Conservation (phyloP, 345 rosid genomes). For the Populus euphratica region DNA sequence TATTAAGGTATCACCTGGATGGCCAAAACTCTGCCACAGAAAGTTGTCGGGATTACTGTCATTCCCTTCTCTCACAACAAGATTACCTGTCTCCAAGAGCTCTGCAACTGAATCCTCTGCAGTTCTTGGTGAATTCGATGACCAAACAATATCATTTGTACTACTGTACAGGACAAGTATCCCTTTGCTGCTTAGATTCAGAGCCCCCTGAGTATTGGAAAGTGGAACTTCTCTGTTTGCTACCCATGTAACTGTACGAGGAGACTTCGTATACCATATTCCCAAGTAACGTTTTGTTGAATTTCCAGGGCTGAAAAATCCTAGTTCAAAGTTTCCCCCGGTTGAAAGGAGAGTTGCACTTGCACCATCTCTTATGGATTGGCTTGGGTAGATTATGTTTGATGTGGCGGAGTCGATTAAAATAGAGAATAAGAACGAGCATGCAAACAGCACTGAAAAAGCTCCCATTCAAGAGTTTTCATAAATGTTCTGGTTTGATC, state of each 20-base stretch:
- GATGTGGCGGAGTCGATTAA: background rate
- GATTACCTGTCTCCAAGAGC: conserved; percentile 16
- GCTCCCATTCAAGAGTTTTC: background rate
- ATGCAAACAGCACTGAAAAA: background rate
- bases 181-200: background rate
- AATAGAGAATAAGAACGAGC: background rate
- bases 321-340: conserved; percentile 17
- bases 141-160: background rate
- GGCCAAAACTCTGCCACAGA: too few species aligned
- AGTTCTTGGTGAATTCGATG: background rate
- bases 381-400: conserved; percentile 13
- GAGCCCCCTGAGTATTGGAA: background rate
- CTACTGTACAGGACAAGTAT: background rate
- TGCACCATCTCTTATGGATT: conserved; percentile 14
- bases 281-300: conserved; percentile 20
- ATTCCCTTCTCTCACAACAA: conserved; percentile 8
- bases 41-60: background rate
- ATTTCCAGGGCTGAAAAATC: conserved; percentile 20
- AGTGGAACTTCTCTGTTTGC: conserved; percentile 19
- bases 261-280: conserved; percentile 24
- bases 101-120: background rate
- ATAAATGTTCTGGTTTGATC: too few species aligned
- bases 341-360: conserved; percentile 7
- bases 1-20: too few species aligned
- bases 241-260: conserved; percentile 18